phyloP scores from a whole-genome alignment of 2,329 filamentous ascomycete species.

The Aspergillus uvarum region DNA sequence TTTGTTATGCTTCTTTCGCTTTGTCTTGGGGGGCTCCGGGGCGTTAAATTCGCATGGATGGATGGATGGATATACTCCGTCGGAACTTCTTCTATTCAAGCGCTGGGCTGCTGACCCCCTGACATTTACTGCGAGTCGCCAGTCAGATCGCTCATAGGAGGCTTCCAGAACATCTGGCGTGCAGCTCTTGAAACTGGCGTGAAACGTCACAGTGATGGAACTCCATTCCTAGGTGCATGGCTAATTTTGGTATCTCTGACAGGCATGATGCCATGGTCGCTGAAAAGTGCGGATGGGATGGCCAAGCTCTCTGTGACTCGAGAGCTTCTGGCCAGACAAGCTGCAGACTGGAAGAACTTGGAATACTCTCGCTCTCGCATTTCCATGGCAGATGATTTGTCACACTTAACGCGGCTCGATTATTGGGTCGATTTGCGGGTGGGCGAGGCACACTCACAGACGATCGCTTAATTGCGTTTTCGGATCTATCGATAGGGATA shows the following conservation, averaged over 20 bases:
- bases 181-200: conserved; percentile 13
- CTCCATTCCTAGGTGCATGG: background rate
- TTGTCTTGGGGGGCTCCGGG: background rate
- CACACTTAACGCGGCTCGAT: background rate
- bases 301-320: too few species aligned
- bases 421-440: background rate
- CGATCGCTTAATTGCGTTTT: background rate
- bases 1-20: background rate
- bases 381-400: background rate
- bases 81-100: background rate
- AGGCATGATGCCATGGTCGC: background rate
- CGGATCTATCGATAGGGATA: background rate
- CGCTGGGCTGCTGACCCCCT: conserved; percentile 9
- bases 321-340: background rate
- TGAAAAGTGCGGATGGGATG: too few species aligned
- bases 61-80: too few species aligned
- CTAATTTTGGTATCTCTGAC: conserved; percentile 3
- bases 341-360: too few species aligned
- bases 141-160: conserved; percentile 9
- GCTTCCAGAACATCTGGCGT: conserved; percentile 11
- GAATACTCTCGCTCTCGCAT: background rate
- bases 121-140: background rate
- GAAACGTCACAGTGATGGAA: conserved; percentile 3
- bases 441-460: background rate
- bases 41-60: background rate